Conservation (phyloP, 495 filamentous ascomycete species). For the Pyronema omphalodes region DNA sequence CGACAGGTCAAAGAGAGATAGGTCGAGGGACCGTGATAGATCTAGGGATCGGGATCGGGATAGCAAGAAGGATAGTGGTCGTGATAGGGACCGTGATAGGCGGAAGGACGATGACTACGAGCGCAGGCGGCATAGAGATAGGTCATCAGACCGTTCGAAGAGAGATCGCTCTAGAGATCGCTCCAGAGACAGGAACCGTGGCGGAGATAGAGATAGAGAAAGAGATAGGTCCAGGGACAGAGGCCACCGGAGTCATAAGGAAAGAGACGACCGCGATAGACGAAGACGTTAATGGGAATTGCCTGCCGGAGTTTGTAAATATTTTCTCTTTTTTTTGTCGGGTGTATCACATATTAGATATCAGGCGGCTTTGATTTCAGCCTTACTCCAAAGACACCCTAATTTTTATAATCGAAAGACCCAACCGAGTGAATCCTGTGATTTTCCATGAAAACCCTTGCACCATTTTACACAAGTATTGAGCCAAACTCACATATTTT, state of each 20-base stretch:
- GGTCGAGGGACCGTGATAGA: background rate
- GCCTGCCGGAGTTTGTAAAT: too few relatives aligned
- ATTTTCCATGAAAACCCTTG: too few relatives aligned
- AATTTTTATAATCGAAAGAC: too few relatives aligned
- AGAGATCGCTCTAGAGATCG: slow-evolving; percentile 13
- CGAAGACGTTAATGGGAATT: background rate
- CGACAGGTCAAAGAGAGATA: slow-evolving; percentile 11
- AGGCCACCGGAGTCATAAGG: background rate
- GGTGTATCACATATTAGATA: too few relatives aligned
- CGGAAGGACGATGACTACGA: background rate
- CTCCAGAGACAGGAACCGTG: slow-evolving; percentile 10
- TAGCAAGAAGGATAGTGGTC: slow-evolving; percentile 23
- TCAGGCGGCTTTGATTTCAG: too few relatives aligned
- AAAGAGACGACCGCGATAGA: slow-evolving; percentile 1
- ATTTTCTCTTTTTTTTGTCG: too few relatives aligned
- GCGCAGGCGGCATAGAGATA: slow-evolving; percentile 3
- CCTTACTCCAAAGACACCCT: too few relatives aligned
- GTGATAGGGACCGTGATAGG: slow-evolving; percentile 6
- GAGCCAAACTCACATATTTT: too few relatives aligned
- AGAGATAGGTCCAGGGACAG: background rate
- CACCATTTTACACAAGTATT: too few relatives aligned
- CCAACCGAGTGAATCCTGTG: too few relatives aligned
- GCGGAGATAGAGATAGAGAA: slow-evolving; percentile 1
- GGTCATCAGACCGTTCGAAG: slow-evolving; percentile 5
- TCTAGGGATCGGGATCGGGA: slow-evolving; percentile 26